Conservation (phyloP, 2,329 filamentous ascomycete genomes). For the Metarhizium sp. region DNA sequence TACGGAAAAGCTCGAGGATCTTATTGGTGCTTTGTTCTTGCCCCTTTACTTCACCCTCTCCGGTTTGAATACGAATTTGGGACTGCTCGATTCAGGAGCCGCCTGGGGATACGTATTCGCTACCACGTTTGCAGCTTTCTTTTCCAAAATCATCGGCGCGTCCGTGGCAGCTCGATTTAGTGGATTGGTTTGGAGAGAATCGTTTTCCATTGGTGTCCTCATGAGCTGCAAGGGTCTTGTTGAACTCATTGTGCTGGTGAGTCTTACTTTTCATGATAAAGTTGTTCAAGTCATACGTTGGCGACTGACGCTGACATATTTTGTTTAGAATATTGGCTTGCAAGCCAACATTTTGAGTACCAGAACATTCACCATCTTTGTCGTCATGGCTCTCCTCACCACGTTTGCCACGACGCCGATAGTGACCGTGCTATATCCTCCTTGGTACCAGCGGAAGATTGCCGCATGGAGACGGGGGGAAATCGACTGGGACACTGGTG, state of each 20-base stretch:
- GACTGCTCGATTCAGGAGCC: constrained; percentile 69
- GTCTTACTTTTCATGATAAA: constrained; percentile 15
- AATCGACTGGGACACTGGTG: constrained; percentile 66
- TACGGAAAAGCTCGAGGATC: constrained; percentile 89
- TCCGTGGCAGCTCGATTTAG: constrained; percentile 66
- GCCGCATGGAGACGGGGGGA: constrained; percentile 63
- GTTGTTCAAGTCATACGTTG: too few relatives aligned
- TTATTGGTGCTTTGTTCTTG: constrained; percentile 73
- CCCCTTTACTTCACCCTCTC: constrained; percentile 92
- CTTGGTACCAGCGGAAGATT: constrained; percentile 44
- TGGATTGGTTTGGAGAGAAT: constrained; percentile 83
- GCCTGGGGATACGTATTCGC: constrained; percentile 88
- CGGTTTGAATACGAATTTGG: constrained; percentile 79
- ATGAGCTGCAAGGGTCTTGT: constrained; percentile 98
- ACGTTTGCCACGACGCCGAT: constrained; percentile 78
- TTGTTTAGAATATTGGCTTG: constrained; percentile 56
- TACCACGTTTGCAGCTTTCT: constrained; percentile 72
- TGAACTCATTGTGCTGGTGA: constrained; percentile 84
- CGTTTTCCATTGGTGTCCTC: constrained; percentile 73
- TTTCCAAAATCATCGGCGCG: constrained; percentile 76
- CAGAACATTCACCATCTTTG: constrained; percentile 85
- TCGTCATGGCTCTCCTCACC: constrained; percentile 85
- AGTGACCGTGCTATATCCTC: constrained; percentile 64
- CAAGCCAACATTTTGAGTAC: constrained; percentile 73
- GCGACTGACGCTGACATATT: neutral